These are phyloP conservation scores for Raddia distichophylla DNA, from an alignment of 176 grass and related monocot genomes.

Conservation along the genomic window DNA sequence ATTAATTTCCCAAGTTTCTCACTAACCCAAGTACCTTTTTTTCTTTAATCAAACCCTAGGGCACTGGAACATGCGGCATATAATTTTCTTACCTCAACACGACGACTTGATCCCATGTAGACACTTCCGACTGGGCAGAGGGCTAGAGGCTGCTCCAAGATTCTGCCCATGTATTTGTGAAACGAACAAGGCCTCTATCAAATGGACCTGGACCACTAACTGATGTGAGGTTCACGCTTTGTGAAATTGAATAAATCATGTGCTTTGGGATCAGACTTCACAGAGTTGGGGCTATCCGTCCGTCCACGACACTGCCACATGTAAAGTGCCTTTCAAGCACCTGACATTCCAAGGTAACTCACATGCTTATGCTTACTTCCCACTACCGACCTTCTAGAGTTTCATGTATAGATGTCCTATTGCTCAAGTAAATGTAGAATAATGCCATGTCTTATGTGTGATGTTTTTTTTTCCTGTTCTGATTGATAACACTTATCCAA, in stretches of 20 bases:
- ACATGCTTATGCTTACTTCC: conserved; percentile 5
- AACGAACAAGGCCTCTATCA: not conserved
- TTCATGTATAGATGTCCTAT: not conserved
- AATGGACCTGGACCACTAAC: conserved; percentile 14
- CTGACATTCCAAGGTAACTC: not conserved
- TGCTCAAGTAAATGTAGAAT: no score
- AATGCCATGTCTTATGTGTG: not conserved
- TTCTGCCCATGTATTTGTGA: not conserved
- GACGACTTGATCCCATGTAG: conserved; percentile 31
- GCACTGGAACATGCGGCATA: conserved; percentile 8
- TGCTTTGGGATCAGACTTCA: conserved; percentile 35
- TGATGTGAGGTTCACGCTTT: not conserved
- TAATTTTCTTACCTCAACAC: not conserved
- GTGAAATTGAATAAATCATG: not conserved
- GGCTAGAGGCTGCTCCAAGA: conserved; percentile 23
- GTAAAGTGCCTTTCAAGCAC: not conserved
- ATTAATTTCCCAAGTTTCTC: conserved; percentile 8
- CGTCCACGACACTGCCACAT: conserved; percentile 21
- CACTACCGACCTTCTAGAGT: conserved; percentile 24
- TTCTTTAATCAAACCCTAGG: not conserved
- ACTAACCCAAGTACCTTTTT: not conserved
- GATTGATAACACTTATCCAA: not conserved
- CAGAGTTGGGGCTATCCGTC: conserved; percentile 3
- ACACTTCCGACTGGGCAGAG: not conserved
- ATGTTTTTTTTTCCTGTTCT: not conserved